Base-by-base conservation (phyloP, 257 asterid species). In the Solanum verrucosum region DNA sequence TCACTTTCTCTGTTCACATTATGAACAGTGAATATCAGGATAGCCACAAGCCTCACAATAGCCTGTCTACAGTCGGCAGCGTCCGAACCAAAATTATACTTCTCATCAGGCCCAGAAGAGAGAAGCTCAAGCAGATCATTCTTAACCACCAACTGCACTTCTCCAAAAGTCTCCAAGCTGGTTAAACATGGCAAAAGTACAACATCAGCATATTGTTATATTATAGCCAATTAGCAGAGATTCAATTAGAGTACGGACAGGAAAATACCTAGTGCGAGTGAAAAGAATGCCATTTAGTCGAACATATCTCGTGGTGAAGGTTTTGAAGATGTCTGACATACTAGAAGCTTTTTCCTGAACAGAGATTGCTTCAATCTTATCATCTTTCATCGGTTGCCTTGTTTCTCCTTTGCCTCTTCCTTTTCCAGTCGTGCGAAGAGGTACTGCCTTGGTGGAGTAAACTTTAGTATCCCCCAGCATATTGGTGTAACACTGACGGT, bases 101-200 rank as follows among this genome's bases (percentile, higher is more conserved):
- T 95, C 88, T 94, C 98, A 13, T 92, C 90, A 3, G 94, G 91
- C 87, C 98, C 99, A 74, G 92, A 90, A 44, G 98, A 93, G 79
- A 97, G 96, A 89, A 97, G 96, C 87, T 93, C 96, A 85, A 90
- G 59, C 78, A 97, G 73, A 91, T 93, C 98, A 83, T 56, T 93
- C 92, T 92, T 94, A 87, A 94, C 98, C 92, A 90, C 38, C 27
- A 96, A 88, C 88, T 93, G 92, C 70, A 96, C 96, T 90, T 97
- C 99, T 23, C 90, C 87, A 90, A 96, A 97, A 68, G 98, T 96
- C 90, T 97, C 99, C 92, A 97, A 88, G 90, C 99, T 97, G 98
- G 87, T 59, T 70, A 72, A 91, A 73, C 86, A 91, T 84, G 88
- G 78, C 18, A 87, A 89, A 87, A 67, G 74, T 8, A 70, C 29